phyloP scores from a whole-genome alignment of 176 grass and related monocot genomes.

The Chloris gayana region DNA sequence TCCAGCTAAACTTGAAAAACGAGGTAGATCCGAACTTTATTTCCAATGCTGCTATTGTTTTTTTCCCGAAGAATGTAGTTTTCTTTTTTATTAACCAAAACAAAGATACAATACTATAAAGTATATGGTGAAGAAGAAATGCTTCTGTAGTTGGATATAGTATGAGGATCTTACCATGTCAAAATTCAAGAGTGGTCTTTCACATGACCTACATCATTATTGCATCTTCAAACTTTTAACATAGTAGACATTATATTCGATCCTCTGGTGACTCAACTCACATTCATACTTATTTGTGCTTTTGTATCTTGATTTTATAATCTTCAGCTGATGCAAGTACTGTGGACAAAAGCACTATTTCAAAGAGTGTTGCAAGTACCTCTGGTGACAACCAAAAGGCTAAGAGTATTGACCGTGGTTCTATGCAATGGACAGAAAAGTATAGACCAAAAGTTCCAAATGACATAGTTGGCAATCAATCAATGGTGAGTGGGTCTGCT shows the following conservation, averaged over 20 bases:
- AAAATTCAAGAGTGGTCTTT: too few species aligned
- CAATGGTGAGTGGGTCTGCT: conserved; percentile 63
- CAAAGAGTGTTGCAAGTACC: conserved; percentile 54
- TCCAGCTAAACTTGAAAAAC: conserved; percentile 70
- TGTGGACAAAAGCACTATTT: conserved; percentile 50
- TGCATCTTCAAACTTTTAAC: background rate
- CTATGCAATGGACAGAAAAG: conserved; percentile 93
- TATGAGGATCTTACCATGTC: too few species aligned
- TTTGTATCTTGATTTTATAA: conserved; percentile 28
- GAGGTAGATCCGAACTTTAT: conserved; percentile 50
- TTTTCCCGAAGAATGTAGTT: too few species aligned
- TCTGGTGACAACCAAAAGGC: conserved; percentile 55
- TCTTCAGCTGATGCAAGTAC: conserved; percentile 58
- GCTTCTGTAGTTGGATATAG: too few species aligned
- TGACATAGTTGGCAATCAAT: conserved; percentile 97
- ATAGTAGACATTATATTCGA: conserved; percentile 26
- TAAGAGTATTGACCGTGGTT: conserved; percentile 59
- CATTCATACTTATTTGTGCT: conserved; percentile 31
- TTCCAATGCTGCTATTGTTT: conserved; percentile 29
- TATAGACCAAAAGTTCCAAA: conserved; percentile 92
- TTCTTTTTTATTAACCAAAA: too few species aligned
- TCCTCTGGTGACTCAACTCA: conserved; percentile 1
- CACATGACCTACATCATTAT: conserved; percentile 22
- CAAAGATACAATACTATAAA: too few species aligned
- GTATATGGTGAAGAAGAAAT: too few species aligned